A percentile compares a stretch with the other conserved stretches of the same genome.
These are phyloP conservation scores for Fusarium proliferatum DNA, from an alignment of 2,329 filamentous ascomycete species.

Conservation along the genomic window DNA sequence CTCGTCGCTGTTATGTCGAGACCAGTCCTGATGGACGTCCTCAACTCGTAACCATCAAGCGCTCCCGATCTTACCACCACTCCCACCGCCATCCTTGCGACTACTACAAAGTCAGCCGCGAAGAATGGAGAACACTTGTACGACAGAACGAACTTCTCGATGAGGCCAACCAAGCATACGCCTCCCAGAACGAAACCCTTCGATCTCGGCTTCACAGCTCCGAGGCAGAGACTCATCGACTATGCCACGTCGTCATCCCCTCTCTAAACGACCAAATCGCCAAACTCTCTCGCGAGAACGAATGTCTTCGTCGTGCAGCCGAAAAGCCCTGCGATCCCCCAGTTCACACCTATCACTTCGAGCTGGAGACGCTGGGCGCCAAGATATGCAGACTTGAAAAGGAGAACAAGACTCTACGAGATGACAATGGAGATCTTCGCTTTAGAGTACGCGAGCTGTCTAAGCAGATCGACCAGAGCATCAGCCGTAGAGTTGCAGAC, in stretches of 20 bases:
- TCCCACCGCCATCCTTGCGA: conserved; percentile 49
- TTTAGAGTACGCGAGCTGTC: conserved; percentile 50
- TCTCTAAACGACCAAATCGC: conserved; percentile 53
- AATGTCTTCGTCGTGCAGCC: conserved; percentile 52
- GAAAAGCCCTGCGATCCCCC: conserved; percentile 48
- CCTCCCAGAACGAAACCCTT: conserved; percentile 48
- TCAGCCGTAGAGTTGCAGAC: conserved; percentile 48
- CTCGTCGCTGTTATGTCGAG: conserved; percentile 53
- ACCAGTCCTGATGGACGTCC: conserved; percentile 48
- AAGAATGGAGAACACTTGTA: conserved; percentile 53
- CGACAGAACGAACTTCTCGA: conserved; percentile 52
- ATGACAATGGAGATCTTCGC: conserved; percentile 52
- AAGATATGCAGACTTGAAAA: conserved; percentile 51
- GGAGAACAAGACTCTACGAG: conserved; percentile 51
- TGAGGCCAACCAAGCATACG: conserved; percentile 50
- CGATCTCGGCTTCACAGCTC: conserved; percentile 51
- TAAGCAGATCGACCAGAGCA: conserved; percentile 48
- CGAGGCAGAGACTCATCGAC: conserved; percentile 51
- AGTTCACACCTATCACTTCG: conserved; percentile 30
- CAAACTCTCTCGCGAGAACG: conserved; percentile 53
- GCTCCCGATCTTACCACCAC: conserved; percentile 52
- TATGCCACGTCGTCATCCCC: conserved; percentile 49
- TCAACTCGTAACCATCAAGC: conserved; percentile 55
- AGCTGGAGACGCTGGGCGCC: conserved; percentile 49
- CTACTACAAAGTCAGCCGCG: conserved; percentile 50